Evolutionary conservation across 1,139 yeast genomes (phyloP), one percentile per base, ranked within the genome.

Genomic region (Kodamaea suecica): DNA sequence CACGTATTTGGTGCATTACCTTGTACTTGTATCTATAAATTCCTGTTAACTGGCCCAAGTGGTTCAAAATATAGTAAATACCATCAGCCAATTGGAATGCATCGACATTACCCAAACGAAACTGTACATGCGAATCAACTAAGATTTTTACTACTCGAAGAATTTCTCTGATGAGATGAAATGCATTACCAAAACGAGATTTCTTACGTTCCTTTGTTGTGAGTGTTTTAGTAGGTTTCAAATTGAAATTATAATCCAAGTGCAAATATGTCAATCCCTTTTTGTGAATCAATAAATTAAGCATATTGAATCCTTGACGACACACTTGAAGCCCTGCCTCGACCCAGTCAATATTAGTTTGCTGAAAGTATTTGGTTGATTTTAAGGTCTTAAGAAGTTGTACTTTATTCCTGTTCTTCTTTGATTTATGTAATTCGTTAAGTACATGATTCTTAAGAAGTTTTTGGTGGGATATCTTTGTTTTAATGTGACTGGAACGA

Each of bases 1-100:
- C 92, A 33, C 97, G 76, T 29, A 94, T 90, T 58, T 94, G 99
- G 54, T 90, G 97, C 99, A 94, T 94, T 4, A 92, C 97, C 51
- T 86, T 84, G 61, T 94, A 94, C 63, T 94, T 94, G 70, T 94
- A 94, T 40, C 99, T 76, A 61, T 94, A 94, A 39, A 94, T 85
- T 41, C 99, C 99, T 0, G 98, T 92, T 34, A 94, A 67, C 53
- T 90, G 97, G 17, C 99, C 99, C 46, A 92, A 64, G 57, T 94
- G 98, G 52, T 88, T 92, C 47, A 94, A 67, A 14, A 87, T 80
- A 58, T 92, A 94, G 57, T 92, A 79, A 19, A 94, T 63, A 15
- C 96, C 98, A 59, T 94, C 99, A 0, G 98, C 97, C 33, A 92
- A 63, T 58, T 94, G 98, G 57, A 75, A 94, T 0, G 97, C 86